Base-by-base conservation (phyloP, 2,329 filamentous ascomycete genomes). In the Claviceps capensis region DNA sequence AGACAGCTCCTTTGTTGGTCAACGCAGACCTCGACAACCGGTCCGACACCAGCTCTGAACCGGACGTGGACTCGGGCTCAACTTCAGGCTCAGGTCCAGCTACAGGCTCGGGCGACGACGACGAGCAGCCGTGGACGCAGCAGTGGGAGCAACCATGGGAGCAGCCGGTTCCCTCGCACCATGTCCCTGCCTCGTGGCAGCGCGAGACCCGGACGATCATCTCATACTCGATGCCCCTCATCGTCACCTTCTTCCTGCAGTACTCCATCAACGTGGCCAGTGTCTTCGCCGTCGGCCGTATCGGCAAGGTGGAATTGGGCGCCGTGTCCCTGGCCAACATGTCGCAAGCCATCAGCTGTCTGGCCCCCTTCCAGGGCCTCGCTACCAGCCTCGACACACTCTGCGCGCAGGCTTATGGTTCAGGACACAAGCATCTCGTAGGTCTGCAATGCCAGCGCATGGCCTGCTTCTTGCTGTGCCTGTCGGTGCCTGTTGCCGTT, bases 361-460 rank as follows among this genome's bases (percentile, higher is more conserved):
- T 86, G 60, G 85, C 84, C 0, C 81, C 87, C 16, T 85, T 87
- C 62, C 85, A 89, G 62, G 86, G 89, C n/a, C 75, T 97, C 14
- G 85, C 89, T 1, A 97, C 91, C 4, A 88, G 85, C 57, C 74
- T 97, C 40, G 91, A 97, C 67, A 97, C 91, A 0, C 80, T 97
- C 2, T 96, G 91, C 65, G 81, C 91, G 0, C 91, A 97, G 67
- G 91, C 93, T 0, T 97, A 94, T 63, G 91, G 93, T 2, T 94
- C 87, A 0, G 91, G 91, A 0, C 86, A 85, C 64, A 94, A 86
- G 63, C 86, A 90, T 59, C 78, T 97, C 5, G 91, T 97, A 11
- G 87, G 87, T 1, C 66, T 93, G 51, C 87, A 93, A 61, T 76
- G 88, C 56, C 86, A 93, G 68, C 77, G 86, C 52, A 91, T 91